Evolutionary conservation across 2,329 filamentous ascomycete genomes (phyloP), one percentile per base, ranked within the genome.

Genomic region (Pestalotiopsis sp.): DNA sequence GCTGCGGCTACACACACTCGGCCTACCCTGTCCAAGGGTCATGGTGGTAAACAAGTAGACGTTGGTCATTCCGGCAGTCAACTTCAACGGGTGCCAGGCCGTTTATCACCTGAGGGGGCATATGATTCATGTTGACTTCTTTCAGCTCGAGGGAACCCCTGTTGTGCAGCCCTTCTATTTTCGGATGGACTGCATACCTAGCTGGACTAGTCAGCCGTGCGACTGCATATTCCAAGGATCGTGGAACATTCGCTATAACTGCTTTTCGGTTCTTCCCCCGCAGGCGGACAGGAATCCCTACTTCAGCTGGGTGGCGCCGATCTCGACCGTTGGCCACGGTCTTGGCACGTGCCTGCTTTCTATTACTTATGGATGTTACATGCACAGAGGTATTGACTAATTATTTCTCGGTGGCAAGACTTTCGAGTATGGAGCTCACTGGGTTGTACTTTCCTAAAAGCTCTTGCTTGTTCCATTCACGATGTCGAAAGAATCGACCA

Each of bases 401-500:
- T 9, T 36, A 6, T 36, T 36, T 52, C 17, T 52, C 45, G 20
- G 45, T 23, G 9, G 45, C 20, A 11, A 52, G 17, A n/a, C n/a
- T 52, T n/a, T n/a, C 45, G 7, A 52, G 45, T 20, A 9, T 52
- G 13, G 12, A 45, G 41, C 12, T 52, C 3, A 52, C 45, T 20
- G 14, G 20, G 17, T 17, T 6, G 2, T 9, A 9, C 6, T 23
- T 20, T 52, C 45, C 9, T 23, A n/a, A 9, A 36, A 36, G 31
- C 31, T 52, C 14, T 20, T 52, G 20, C 6, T 9, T 9, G 9
- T 12, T 6, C 31, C 57, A 20, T 27, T 49, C 67, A 64, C 20
- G 31, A 58, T 59, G 61, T 49, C 41, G 31, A 65, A 63, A 66
- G 52, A 7, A 13, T 58, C 56, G 25, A 71, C 67, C 14, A 13